Percentiles rank a stretch among this genome's conserved stretches.
Conservation (phyloP, 2,329 filamentous ascomycete species). For the Phaeosphaeriaceae sp. region DNA sequence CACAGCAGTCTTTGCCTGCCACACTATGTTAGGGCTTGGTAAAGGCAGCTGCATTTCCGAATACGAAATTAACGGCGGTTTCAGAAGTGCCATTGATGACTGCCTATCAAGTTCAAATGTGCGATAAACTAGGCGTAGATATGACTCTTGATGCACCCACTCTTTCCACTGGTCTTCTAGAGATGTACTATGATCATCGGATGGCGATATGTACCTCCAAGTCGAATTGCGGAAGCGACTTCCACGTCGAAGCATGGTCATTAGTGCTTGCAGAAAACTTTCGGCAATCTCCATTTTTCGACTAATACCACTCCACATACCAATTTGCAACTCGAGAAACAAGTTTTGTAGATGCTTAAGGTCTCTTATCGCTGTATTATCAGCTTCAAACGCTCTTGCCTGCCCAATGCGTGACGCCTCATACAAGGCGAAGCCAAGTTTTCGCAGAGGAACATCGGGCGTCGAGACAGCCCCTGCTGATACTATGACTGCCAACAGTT, state of each 20-base stretch:
- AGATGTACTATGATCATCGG: constrained; percentile 61
- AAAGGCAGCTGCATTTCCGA: constrained; percentile 71
- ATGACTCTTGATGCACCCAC: constrained; percentile 70
- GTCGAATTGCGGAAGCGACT: constrained; percentile 64
- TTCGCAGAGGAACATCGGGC: constrained; percentile 62
- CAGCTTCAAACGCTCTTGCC: constrained; percentile 54
- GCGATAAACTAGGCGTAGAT: constrained; percentile 72
- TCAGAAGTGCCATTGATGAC: constrained; percentile 70
- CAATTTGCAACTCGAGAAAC: constrained; percentile 59
- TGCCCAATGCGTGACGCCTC: constrained; percentile 54
- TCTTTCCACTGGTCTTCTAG: constrained; percentile 69
- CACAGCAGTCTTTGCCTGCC: constrained; percentile 67
- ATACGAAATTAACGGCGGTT: constrained; percentile 71
- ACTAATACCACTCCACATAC: constrained; percentile 65
- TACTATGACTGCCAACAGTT: constrained; percentile 66
- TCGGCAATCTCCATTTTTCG: constrained; percentile 66
- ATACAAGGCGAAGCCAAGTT: constrained; percentile 63
- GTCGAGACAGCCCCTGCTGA: constrained; percentile 67
- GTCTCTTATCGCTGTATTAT: constrained; percentile 59
- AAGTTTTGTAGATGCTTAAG: constrained; percentile 60
- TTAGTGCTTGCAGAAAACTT: constrained; percentile 61
- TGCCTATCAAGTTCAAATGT: constrained; percentile 70
- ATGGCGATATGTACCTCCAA: constrained; percentile 60
- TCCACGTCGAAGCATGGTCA: constrained; percentile 64
- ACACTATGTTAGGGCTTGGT: constrained; percentile 66